Base-by-base conservation (phyloP, 2,329 filamentous ascomycete species). In the Colletotrichum orchidophilum region DNA sequence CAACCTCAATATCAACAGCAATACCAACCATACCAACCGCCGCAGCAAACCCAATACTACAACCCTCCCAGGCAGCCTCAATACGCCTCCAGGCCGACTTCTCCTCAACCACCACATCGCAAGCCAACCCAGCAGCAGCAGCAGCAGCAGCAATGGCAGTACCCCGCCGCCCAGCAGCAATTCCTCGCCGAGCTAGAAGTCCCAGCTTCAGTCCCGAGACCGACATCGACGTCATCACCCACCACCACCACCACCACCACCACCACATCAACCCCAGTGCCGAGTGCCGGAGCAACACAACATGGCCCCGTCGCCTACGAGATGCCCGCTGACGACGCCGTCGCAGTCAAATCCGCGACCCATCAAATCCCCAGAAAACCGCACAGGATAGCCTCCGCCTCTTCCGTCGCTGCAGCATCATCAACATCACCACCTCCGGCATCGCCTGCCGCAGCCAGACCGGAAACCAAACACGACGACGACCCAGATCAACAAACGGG, bases 151-250 rank as follows among this genome's bases (percentile, higher is more conserved):
- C 33, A 42, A 33, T 9, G 31, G 39, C 39, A 46, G 39, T 18
- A n/a, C 18, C n/a, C n/a, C 58, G 9, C 58, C 58, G 21, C 54
- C 1, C 66, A 65, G 52, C 71, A 73, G 50, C 57, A 68, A 3
- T 72, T 70, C 58, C 52, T 73, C 52, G 73, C 72, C 63, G 73
- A 73, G 58, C 53, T 74, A 33, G 73, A 73, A 33, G 67, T 55
- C 58, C 13, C 35, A 3, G 29, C 33, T 7, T 46, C 31, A 21
- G 66, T 54, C 24, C 39, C 67, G 18, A 49, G 63, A 29, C 67
- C 50, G 29, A 62, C 63, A 12, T 35, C 65, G 31, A 60, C 49
- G 31, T 63, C 60, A 49, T 24, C 26, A 8, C 12, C 18, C 13
- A n/a, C 54, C 46, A 21, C 35, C 52, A 24, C 60, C 11, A 35